phyloP scores from a whole-genome alignment of 352 stramenopile genomes.

The Plasmopara muralis region DNA sequence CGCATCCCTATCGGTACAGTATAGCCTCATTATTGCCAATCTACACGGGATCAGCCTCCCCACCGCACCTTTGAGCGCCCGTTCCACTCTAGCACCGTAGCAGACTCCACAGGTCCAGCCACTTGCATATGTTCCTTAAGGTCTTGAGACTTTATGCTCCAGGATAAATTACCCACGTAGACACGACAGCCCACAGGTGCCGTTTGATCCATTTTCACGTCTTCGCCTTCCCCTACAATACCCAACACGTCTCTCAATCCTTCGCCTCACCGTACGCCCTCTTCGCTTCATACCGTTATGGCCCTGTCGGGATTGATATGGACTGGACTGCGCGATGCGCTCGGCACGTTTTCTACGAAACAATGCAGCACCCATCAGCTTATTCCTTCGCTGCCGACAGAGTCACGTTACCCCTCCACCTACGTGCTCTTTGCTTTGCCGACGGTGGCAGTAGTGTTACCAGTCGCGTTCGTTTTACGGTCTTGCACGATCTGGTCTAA shows the following conservation, averaged over 20 bases:
- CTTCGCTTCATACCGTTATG: constrained; percentile 18
- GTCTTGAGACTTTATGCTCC: constrained; percentile 73
- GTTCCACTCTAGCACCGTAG: constrained; percentile 52
- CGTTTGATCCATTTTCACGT: constrained; percentile 28
- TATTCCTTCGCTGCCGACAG: constrained; percentile 4
- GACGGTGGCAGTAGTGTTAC: constrained; percentile 6
- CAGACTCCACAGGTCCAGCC: constrained; percentile 59
- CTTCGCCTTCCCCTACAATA: constrained; percentile 12
- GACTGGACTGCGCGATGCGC: constrained; percentile 46
- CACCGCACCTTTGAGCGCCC: constrained; percentile 68
- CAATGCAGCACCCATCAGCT: constrained; percentile 17
- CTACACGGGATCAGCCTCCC: neutral
- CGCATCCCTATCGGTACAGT: constrained; percentile 72
- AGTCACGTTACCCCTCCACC: constrained; percentile 18
- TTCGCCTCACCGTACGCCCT: neutral
- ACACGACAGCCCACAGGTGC: constrained; percentile 37
- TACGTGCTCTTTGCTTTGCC: constrained; percentile 55
- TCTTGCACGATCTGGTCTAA: constrained; percentile 60
- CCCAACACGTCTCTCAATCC: constrained; percentile 2
- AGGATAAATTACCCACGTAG: constrained; percentile 85
- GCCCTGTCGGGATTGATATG: constrained; percentile 34
- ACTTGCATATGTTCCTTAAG: constrained; percentile 80
- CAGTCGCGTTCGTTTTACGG: constrained; percentile 27
- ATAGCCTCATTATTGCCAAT: constrained; percentile 6
- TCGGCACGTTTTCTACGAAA: constrained; percentile 52